Evolutionary conservation across 164 flowering plant species (phyloP), one percentile per base, ranked within the genome.

Genomic region (Protea cynaroides): DNA sequence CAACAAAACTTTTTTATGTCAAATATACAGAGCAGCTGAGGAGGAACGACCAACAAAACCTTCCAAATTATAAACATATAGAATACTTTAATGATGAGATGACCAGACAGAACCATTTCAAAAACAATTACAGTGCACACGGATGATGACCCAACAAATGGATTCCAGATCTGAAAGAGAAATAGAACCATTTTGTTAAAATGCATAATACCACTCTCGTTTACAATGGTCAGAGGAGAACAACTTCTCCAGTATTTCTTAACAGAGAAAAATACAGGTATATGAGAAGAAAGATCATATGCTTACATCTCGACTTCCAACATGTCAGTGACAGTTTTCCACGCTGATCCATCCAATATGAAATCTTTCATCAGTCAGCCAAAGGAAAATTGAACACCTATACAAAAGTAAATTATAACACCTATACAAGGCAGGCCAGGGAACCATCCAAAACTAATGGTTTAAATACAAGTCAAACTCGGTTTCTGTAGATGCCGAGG

Each of bases 401-500:
- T 7, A 1, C 5, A 38, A 3, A 38, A 64, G 37, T 23, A 12
- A 40, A 40, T 43, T 8, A 10, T 38, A 29, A 24, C 13, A 24
- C 60, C 43, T 64, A 64, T 25, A 24, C n/a, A 62, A 54, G 66
- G 66, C 14, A 15, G 36, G 23, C 44, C 36, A 19, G 40, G 21
- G 34, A 18, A 55, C 13, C 52, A 23, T 52, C 12, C 40, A 22
- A 22, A 25, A 47, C 53, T 25, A n/a, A 62, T 51, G 24, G 37
- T 59, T 65, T 55, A 56, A 18, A n/a, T 15, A 40, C 50, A 3
- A 47, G 19, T 10, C 56, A 56, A 50, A 59, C 17, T 62, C 59
- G 40, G 29, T 44, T 7, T 72, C 62, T 64, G 12, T 46, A 57
- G 65, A 25, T 59, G 62, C 64, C 56, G 66, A 56, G 15, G 63